Conservation (phyloP, 2,329 filamentous ascomycete species). For the Helicocarpus griseus region DNA sequence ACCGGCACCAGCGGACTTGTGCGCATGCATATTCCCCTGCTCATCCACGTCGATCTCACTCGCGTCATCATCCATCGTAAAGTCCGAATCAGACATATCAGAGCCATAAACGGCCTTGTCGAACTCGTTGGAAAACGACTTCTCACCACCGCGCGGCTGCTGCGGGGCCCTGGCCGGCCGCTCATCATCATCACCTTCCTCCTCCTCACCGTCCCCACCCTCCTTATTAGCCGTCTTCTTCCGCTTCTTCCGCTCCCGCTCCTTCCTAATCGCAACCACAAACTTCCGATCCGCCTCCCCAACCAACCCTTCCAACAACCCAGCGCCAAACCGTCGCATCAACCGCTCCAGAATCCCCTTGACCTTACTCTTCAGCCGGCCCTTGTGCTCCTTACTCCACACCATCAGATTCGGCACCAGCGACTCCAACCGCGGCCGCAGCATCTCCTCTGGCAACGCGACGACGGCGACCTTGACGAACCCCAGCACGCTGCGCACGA, state of each 20-base stretch:
- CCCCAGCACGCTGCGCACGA: constrained; percentile 85
- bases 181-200: constrained; percentile 31
- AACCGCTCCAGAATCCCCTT: constrained; percentile 96
- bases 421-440: constrained; percentile 64
- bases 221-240: constrained; percentile 63
- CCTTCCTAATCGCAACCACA: constrained; percentile 89
- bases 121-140: constrained; percentile 74
- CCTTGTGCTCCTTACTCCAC: constrained; percentile 98
- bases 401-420: constrained; percentile 85
- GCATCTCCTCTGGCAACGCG: constrained; percentile 66
- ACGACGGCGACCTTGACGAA: constrained; percentile 96
- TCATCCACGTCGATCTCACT: constrained; percentile 34
- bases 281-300: constrained; percentile 84
- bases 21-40: constrained; percentile 20
- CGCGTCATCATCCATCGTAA: constrained; percentile 53
- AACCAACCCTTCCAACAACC: constrained; percentile 67
- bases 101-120: constrained; percentile 92
- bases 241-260: constrained; percentile 79
- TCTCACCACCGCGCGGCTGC: constrained; percentile 40
- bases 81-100: constrained; percentile 45
- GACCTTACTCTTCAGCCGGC: constrained; percentile 91
- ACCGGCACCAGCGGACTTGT: not conserved
- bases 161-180: not conserved
- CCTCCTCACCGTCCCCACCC: constrained; percentile 48
- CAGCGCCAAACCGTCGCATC: constrained; percentile 80